Base-by-base conservation (phyloP, 345 rosid species). In the Eucalyptus curtisii region DNA sequence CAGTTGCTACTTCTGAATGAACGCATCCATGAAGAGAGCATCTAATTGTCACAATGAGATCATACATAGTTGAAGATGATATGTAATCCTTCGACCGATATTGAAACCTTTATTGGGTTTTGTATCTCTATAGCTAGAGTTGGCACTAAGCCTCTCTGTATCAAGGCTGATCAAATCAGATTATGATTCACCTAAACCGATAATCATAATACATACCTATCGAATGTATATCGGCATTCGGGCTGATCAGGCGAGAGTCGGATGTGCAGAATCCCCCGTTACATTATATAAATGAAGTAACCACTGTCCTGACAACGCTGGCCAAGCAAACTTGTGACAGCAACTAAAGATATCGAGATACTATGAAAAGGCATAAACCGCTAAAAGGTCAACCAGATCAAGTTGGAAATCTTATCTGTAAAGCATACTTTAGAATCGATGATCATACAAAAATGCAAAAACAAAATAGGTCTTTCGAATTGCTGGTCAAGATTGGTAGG, bases 401-500 rank as follows among this genome's bases (percentile, higher is more conserved):
- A 76, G 84, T 1, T 40, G 47, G 84, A 20, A 76, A 20, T 40
- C 42, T 76, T 40, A 20, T 40, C 13, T 6, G 5, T 76, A 76
- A 76, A 76, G 84, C 47, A 76, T 76, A 2, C 27, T 76, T 76
- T 76, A 40, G 84, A 12, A 40, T 76, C 47, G 3, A 11, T 76
- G 47, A 76, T 76, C 30, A 24, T 76, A 19, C 84, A 42, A 40
- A 25, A 12, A 71, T 37, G 84, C 27, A 40, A 40, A 76, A 76
- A 40, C 13, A 17, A 12, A 20, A 20, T 76, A 6, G 30, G 5
- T 2, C 84, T 76, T 76, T 76, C 24, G 8, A 76, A 76, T 40
- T 76, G 84, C 84, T 11, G 84, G 47, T 76, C 84, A 76, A 76
- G 47, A 76, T 76, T 40, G 84, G 84, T 20, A 76, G 84, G 47